phyloP scores from a whole-genome alignment of 805 yeast species.

The Torulaspora quercuum region DNA sequence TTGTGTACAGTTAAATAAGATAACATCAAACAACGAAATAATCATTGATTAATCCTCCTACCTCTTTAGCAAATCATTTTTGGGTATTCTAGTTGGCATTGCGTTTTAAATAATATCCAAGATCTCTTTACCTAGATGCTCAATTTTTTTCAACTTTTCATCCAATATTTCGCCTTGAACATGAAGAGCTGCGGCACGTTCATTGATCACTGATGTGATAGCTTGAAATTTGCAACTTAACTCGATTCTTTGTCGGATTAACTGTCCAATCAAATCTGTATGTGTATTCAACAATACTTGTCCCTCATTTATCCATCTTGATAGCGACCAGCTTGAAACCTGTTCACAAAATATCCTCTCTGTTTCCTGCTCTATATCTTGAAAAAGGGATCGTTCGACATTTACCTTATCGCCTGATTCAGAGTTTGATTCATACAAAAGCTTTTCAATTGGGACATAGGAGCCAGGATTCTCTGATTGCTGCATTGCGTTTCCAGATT shows the following conservation, averaged over 20 bases:
- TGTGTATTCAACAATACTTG: conserved; percentile 36
- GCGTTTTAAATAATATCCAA: conserved; percentile 32
- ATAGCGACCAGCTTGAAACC: conserved; percentile 26
- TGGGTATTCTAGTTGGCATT: not conserved
- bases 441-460: conserved; percentile 8
- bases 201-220: conserved; percentile 40
- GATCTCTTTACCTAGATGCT: conserved; percentile 43
- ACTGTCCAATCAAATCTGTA: conserved; percentile 33
- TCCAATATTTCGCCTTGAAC: conserved; percentile 35
- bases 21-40: conserved; percentile 20
- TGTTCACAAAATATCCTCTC: conserved; percentile 29
- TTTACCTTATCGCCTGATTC: conserved; percentile 1
- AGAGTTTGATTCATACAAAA: conserved; percentile 10
- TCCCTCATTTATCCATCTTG: conserved; percentile 42
- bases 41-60: conserved; percentile 13
- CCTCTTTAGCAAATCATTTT: not conserved
- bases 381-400: conserved; percentile 8
- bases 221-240: conserved; percentile 40
- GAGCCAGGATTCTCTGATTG: conserved; percentile 13
- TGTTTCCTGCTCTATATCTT: conserved; percentile 17
- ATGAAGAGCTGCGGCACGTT: conserved; percentile 36
- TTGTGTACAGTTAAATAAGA: conserved; percentile 26
- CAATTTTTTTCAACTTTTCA: conserved; percentile 38
- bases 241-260: conserved; percentile 40
- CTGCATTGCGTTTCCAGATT: not conserved